Percentiles rank a stretch among this genome's conserved stretches.
phyloP scores from a whole-genome alignment of 805 yeast species.

The Candida railenensis region DNA sequence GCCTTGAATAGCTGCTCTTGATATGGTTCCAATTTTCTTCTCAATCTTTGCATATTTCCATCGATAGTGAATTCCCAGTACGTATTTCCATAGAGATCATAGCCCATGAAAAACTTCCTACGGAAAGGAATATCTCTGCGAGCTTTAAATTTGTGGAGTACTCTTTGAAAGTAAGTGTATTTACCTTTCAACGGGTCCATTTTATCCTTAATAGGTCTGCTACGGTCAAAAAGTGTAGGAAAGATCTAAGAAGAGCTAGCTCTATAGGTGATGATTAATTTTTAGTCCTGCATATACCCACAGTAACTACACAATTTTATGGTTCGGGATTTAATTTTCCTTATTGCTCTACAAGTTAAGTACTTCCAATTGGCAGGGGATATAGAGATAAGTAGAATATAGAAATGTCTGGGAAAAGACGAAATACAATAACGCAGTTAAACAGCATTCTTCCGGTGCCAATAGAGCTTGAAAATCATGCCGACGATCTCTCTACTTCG shows the following conservation, averaged over 20 bases:
- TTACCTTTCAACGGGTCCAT: slow-evolving; percentile 53
- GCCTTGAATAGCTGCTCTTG: slow-evolving; percentile 47
- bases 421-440: slow-evolving; percentile 16
- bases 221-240: too few species aligned
- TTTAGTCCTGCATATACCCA: neutral
- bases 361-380: neutral
- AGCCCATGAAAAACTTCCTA: slow-evolving; percentile 66
- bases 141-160: slow-evolving; percentile 58
- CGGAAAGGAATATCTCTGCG: slow-evolving; percentile 68
- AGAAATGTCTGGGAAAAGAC: slow-evolving; percentile 1
- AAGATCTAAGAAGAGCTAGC: too few species aligned
- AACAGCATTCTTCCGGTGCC: slow-evolving; percentile 38
- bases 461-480: slow-evolving; percentile 29
- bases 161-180: slow-evolving; percentile 49
- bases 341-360: neutral
- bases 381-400: neutral
- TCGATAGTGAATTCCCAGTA: slow-evolving; percentile 78
- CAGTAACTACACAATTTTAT: too few species aligned
- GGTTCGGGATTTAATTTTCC: too few species aligned
- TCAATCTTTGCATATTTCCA: slow-evolving; percentile 48
- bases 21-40: slow-evolving; percentile 64
- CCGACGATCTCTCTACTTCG: slow-evolving; percentile 17
- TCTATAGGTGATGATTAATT: too few species aligned
- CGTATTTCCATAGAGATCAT: slow-evolving; percentile 80
- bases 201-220: too few species aligned